Conservation (phyloP, 805 yeast genomes). For the Ogataea corticis region DNA sequence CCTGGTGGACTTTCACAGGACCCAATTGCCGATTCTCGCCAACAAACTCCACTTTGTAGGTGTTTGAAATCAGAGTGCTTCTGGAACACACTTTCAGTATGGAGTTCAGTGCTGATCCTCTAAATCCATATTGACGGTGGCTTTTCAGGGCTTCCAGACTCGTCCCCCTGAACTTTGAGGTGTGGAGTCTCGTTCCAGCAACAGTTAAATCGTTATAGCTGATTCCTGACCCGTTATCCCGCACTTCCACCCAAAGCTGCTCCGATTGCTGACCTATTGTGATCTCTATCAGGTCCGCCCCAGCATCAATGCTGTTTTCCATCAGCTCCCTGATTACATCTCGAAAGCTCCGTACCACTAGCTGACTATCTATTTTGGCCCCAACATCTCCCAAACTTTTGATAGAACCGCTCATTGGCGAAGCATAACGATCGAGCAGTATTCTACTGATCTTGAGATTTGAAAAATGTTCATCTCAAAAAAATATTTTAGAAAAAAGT, state of each 20-base stretch:
- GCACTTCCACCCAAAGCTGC: slow-evolving; percentile 39
- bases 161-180: slow-evolving; percentile 50
- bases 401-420: slow-evolving; percentile 5
- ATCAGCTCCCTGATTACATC: slow-evolving; percentile 51
- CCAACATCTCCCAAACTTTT: slow-evolving; percentile 3
- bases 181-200: slow-evolving; percentile 50
- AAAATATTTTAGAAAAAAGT: neutral
- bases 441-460: neutral
- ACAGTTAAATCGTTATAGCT: slow-evolving; percentile 42
- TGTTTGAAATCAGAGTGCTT: slow-evolving; percentile 46
- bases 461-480: neutral
- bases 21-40: slow-evolving; percentile 15
- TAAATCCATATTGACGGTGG: slow-evolving; percentile 58
- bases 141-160: slow-evolving; percentile 34
- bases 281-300: slow-evolving; percentile 41
- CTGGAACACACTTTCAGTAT: slow-evolving; percentile 47
- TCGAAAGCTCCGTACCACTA: slow-evolving; percentile 35
- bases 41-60: slow-evolving; percentile 27
- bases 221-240: slow-evolving; percentile 78
- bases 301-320: slow-evolving; percentile 57
- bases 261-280: slow-evolving; percentile 25
- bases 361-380: slow-evolving; percentile 28
- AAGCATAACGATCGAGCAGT: neutral
- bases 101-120: slow-evolving; percentile 70
- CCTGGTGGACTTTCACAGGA: neutral